Base-by-base conservation (phyloP, 805 yeast genomes). In the Suhomyces canberraensis region DNA sequence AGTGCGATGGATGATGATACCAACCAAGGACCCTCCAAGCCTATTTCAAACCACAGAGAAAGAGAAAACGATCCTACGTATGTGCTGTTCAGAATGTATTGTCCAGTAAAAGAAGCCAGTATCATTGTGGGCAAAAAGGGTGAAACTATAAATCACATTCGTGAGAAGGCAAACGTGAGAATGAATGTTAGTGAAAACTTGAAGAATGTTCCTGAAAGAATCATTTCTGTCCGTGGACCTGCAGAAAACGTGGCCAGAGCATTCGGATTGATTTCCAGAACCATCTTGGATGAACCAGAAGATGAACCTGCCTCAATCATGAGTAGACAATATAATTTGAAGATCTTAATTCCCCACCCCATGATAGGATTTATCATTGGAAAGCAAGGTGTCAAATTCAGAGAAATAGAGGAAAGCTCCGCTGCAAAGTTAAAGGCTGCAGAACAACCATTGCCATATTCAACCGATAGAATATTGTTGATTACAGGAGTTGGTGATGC, bases 401-500 rank as follows among this genome's bases (percentile, higher is more conserved):
- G 86, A 46, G 91, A 86, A 56, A 85, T 87, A 44, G 95, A 87
- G 58, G 89, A 82, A 37, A 73, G 74, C 43, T 84, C 93, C 11
- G 89, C 91, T 3, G 90, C 95, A 2, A 71, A 76, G 39, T 68
- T 88, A 38, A 75, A 72, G 46, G 93, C 95, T 2, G 84, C 82
- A 16, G 87, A 82, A 28, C 76, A 77, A 31, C 75, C 81, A 11
- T 62, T 88, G 46, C 85, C 93, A 1, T 75, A 74, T 42, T 82
- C 91, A 0, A 85, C 89, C 11, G 96, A 88, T 56, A 71, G 95
- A 40, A 68, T 84, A 15, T 64, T 88, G 32, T 70, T 79, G 16
- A 73, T 87, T 6, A 66, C 73, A 4, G 95, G 95, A 5, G 91
- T 84, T 11, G 88, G 89, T 1, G 95, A 87, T 61, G 89, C 95